Evolutionary conservation across 345 rosid species (phyloP).

Genomic region (Eucalyptus marginata): DNA sequence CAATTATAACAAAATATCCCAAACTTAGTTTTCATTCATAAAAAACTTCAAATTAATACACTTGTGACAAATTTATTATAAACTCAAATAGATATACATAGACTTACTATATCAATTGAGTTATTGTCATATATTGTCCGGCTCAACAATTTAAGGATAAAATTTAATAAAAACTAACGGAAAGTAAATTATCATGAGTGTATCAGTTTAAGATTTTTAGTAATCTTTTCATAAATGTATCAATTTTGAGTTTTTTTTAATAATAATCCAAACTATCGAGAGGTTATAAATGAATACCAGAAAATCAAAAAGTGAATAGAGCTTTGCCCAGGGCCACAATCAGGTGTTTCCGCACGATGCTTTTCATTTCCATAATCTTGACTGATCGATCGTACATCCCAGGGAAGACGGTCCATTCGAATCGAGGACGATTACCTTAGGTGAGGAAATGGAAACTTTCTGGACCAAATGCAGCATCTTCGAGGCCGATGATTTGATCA

Average conservation of each 20-base stretch:
- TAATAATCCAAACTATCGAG: neutral
- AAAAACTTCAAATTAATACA: no score
- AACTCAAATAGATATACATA: rapidly evolving
- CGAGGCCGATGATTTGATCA: neutral
- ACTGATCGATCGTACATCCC: neutral
- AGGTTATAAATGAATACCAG: no score
- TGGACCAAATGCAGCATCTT: neutral
- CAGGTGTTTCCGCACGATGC: neutral
- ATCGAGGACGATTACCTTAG: neutral
- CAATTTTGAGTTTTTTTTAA: neutral
- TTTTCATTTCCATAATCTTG: neutral
- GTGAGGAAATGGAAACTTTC: neutral
- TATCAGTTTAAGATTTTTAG: no score
- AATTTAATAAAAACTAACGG: neutral
- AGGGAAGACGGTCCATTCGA: neutral
- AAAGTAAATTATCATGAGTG: neutral
- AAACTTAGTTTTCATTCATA: no score
- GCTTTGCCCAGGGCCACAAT: neutral
- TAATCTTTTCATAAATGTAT: no score
- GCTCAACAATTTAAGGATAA: no score
- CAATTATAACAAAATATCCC: no score
- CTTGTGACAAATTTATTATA: no score
- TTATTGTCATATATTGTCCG: neutral
- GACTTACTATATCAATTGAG: neutral
- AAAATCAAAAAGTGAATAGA: neutral